Percentiles rank a stretch among this genome's conserved stretches.
These are phyloP conservation scores for Alternaria gaisen DNA, from an alignment of 2,329 filamentous ascomycete genomes.

Conservation along the genomic window DNA sequence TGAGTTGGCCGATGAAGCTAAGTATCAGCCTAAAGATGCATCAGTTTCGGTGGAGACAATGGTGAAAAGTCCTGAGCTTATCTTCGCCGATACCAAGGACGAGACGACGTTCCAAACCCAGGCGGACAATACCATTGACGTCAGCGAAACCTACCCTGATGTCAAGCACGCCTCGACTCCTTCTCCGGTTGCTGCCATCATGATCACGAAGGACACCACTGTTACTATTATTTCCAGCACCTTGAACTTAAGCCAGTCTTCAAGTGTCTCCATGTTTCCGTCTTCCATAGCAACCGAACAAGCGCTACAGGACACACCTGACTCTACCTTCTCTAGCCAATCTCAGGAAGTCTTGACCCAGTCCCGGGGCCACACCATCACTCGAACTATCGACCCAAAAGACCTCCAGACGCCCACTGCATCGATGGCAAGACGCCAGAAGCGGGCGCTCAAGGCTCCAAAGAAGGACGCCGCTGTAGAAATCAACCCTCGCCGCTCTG, in stretches of 20 bases:
- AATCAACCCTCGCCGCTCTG: not conserved
- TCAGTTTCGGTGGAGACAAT: not conserved
- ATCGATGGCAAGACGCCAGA: not conserved
- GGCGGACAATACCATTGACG: no score
- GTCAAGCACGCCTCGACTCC: fast-evolving
- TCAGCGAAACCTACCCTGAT: no score
- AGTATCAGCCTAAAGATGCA: not conserved
- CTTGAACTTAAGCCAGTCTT: not conserved
- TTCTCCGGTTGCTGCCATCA: not conserved
- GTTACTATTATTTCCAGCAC: not conserved
- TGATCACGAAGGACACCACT: not conserved
- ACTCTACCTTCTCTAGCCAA: not conserved
- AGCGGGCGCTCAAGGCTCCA: not conserved
- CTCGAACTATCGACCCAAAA: not conserved
- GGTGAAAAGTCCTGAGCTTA: not conserved
- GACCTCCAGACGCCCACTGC: not conserved
- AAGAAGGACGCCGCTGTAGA: not conserved
- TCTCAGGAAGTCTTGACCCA: not conserved
- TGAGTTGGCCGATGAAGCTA: not conserved
- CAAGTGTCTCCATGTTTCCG: not conserved
- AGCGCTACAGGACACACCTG: not conserved
- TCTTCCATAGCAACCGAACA: not conserved
- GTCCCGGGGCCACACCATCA: not conserved
- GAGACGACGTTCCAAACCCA: not conserved
- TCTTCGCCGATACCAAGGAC: not conserved